Conservation (phyloP, 352 stramenopile genomes). For the Aphanomyces cochlioides region DNA sequence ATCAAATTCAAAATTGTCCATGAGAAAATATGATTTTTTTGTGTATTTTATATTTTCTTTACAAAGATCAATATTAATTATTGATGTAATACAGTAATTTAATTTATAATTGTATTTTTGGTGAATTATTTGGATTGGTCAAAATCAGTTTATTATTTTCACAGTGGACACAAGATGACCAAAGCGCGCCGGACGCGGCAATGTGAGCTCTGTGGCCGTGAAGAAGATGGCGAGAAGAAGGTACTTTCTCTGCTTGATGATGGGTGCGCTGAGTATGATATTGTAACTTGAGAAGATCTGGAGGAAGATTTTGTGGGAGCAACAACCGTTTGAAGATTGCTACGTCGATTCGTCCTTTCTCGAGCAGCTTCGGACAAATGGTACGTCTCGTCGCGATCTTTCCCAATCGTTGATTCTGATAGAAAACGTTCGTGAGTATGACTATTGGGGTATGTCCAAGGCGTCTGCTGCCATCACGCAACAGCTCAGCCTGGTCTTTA, state of each 20-base stretch:
- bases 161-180: neutral
- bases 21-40: too few species aligned
- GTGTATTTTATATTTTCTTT: too few species aligned
- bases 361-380: conserved; percentile 87
- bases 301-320: conserved; percentile 85
- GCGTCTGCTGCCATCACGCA: conserved; percentile 81
- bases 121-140: neutral
- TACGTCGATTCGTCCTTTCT: conserved; percentile 88
- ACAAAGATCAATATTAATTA: too few species aligned
- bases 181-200: neutral
- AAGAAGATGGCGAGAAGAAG: neutral
- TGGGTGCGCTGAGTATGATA: neutral
- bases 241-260: neutral
- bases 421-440: conserved; percentile 80
- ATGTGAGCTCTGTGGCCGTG: neutral
- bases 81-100: too few species aligned
- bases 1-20: too few species aligned
- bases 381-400: conserved; percentile 37
- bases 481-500: conserved; percentile 83
- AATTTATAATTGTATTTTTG: too few species aligned
- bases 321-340: conserved; percentile 87
- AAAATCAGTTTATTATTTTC: neutral
- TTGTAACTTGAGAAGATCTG: conserved; percentile 38
- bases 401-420: neutral
- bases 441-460: conserved; percentile 83